A percentile compares a stretch with the other conserved stretches of the same genome.
phyloP scores from a whole-genome alignment of 78 protist species.

The Dictyostelium discoideum region DNA sequence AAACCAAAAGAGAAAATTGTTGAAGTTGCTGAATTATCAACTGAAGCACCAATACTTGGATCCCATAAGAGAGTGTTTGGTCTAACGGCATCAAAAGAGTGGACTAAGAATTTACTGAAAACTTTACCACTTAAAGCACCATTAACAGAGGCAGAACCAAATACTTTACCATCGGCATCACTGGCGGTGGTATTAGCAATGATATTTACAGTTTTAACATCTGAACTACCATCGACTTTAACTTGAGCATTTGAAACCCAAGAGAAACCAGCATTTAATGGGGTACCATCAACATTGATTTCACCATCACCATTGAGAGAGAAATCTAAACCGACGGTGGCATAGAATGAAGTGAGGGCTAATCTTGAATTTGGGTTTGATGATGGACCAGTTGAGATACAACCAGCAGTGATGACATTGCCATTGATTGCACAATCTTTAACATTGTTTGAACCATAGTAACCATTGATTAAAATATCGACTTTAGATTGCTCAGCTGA shows the following conservation, averaged over 20 bases:
- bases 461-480: conserved; percentile 28
- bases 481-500: conserved; percentile 41
- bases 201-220: neutral
- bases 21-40: neutral
- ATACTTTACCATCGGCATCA: neutral
- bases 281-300: neutral
- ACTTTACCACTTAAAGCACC: conserved; percentile 4
- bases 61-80: conserved; percentile 46
- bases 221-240: neutral
- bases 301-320: neutral
- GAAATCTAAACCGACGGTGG: neutral
- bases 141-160: neutral
- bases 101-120: neutral
- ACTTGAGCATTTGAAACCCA: conserved; percentile 24
- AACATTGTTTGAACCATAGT: neutral
- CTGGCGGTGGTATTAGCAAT: neutral
- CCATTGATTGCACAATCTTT: neutral
- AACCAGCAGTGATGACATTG: neutral
- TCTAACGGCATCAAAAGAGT: conserved; percentile 40
- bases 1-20: neutral
- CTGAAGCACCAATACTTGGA: conserved; percentile 33
- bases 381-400: conserved; percentile 71
- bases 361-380: conserved; percentile 22
- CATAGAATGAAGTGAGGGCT: conserved; percentile 33
- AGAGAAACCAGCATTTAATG: neutral